These are phyloP conservation scores for Kalaharituber pfeilii DNA, from an alignment of 2,329 filamentous ascomycete species.

Conservation along the genomic window DNA sequence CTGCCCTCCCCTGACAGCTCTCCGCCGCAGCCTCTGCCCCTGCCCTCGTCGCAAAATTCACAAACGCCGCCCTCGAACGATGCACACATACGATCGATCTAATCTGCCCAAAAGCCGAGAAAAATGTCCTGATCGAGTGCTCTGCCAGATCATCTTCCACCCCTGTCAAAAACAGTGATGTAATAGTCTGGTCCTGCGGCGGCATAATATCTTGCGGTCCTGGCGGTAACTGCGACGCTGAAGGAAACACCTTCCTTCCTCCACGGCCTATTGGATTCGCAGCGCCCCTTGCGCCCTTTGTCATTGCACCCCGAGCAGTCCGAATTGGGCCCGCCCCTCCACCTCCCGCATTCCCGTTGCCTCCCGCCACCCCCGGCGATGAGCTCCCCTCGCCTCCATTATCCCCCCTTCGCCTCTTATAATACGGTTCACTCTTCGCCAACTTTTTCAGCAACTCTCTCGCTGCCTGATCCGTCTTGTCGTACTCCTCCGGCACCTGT, in stretches of 20 bases:
- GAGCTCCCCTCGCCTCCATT: constrained; percentile 29
- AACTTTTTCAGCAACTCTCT: constrained; percentile 68
- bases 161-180: constrained; percentile 84
- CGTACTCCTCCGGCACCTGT: constrained; percentile 65
- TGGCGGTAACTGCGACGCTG: constrained; percentile 56
- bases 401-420: constrained; percentile 43
- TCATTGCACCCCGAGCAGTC: constrained; percentile 9
- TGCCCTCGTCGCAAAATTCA: constrained; percentile 78
- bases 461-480: constrained; percentile 94
- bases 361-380: constrained; percentile 30
- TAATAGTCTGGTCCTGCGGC: constrained; percentile 68
- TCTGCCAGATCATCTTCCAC: constrained; percentile 93
- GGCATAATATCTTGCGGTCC: constrained; percentile 72
- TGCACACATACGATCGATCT: constrained; percentile 90
- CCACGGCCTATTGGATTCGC: constrained; percentile 28
- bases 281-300: constrained; percentile 6
- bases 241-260: constrained; percentile 40
- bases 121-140: constrained; percentile 76
- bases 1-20: constrained; percentile 68
- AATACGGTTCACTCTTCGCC: constrained; percentile 87
- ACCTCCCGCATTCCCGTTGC: constrained; percentile 22
- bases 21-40: constrained; percentile 72
- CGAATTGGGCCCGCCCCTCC: constrained; percentile 26
- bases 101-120: constrained; percentile 73
- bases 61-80: constrained; percentile 89